Conservation (phyloP, 148 eudicot species). For the Pouteria glomerata region DNA sequence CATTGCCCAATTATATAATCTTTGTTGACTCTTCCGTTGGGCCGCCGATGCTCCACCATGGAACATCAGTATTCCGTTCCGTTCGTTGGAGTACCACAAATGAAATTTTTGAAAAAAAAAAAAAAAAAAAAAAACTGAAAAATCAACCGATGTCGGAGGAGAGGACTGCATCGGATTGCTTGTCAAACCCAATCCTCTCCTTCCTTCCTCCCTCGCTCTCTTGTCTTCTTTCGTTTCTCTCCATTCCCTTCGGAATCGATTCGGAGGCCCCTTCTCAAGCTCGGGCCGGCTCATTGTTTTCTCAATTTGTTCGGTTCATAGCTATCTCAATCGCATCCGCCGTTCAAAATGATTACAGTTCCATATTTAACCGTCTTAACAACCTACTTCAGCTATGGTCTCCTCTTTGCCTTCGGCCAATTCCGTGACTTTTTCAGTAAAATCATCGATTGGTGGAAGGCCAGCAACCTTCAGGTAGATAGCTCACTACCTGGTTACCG, state of each 20-base stretch:
- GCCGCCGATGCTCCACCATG: too few relatives aligned
- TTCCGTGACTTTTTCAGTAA: constrained; percentile 76
- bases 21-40: too few relatives aligned
- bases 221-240: neutral
- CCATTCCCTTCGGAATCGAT: neutral
- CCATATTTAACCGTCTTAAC: constrained; percentile 91
- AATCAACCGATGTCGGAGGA: neutral
- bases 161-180: too few relatives aligned
- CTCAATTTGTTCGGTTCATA: neutral
- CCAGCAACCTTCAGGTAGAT: constrained; percentile 64
- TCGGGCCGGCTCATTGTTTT: neutral
- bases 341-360: constrained; percentile 66
- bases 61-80: too few relatives aligned
- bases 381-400: constrained; percentile 82
- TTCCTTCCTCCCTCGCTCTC: neutral
- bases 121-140: neutral
- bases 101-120: constrained; percentile 5
- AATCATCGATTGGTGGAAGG: constrained; percentile 64
- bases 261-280: neutral
- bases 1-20: too few relatives aligned
- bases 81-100: too few relatives aligned
- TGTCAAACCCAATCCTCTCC: constrained; percentile 6
- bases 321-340: constrained; percentile 6
- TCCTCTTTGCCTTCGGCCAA: constrained; percentile 83
- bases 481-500: neutral